Percentiles rank a stretch among this genome's conserved stretches.
phyloP scores from a whole-genome alignment of 2,329 filamentous ascomycete genomes.

The Ascochyta rabiei region DNA sequence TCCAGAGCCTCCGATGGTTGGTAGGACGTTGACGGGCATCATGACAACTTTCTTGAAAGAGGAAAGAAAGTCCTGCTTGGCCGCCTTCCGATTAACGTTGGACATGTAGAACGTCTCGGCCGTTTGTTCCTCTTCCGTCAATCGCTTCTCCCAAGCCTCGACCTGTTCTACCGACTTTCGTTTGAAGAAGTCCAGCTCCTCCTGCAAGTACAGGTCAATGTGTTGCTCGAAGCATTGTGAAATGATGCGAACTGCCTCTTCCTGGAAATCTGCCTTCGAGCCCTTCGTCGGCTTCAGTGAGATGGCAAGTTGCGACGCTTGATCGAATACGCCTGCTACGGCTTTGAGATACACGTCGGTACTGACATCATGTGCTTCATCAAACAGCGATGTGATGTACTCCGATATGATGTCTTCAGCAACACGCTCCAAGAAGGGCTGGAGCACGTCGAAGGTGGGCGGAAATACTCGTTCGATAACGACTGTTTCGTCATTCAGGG shows the following conservation, averaged over 20 bases:
- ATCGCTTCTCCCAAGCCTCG: slow-evolving; percentile 84
- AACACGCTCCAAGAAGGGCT: slow-evolving; percentile 80
- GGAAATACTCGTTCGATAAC: slow-evolving; percentile 86
- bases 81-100: slow-evolving; percentile 90
- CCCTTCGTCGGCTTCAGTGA: slow-evolving; percentile 71
- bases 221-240: slow-evolving; percentile 85
- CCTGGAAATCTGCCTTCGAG: slow-evolving; percentile 64
- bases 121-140: slow-evolving; percentile 87
- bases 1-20: slow-evolving; percentile 60
- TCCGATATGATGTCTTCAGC: slow-evolving; percentile 82
- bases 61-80: slow-evolving; percentile 93
- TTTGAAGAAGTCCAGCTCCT: slow-evolving; percentile 87
- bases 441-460: slow-evolving; percentile 70
- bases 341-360: slow-evolving; percentile 81
- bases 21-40: slow-evolving; percentile 94
- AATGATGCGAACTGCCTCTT: slow-evolving; percentile 71
- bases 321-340: slow-evolving; percentile 85
- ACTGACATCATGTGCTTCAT: slow-evolving; percentile 80
- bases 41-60: slow-evolving; percentile 99
- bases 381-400: slow-evolving; percentile 83
- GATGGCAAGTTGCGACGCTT: slow-evolving; percentile 77
- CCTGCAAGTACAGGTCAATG: slow-evolving; percentile 88
- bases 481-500: slow-evolving; percentile 80
- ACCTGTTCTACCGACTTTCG: slow-evolving; percentile 78
- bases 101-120: slow-evolving; percentile 96